Evolutionary conservation across 2,329 filamentous ascomycete genomes (phyloP).

Genomic region (Elsinoe australis): DNA sequence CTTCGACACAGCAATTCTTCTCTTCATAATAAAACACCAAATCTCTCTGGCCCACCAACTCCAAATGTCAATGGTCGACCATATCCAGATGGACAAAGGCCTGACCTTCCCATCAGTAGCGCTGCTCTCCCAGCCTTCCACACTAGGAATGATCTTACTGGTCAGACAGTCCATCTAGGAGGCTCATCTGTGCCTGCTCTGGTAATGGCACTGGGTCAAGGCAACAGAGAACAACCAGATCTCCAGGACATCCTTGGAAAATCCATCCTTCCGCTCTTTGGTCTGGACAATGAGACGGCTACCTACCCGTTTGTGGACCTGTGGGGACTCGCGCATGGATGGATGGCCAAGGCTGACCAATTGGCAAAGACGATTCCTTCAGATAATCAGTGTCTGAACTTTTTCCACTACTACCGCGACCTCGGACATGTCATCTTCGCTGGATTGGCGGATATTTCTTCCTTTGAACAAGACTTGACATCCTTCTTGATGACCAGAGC

Average conservation of each 20-base stretch:
- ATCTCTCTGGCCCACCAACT: constrained; percentile 20
- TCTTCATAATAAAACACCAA: background rate
- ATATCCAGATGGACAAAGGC: background rate
- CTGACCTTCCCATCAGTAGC: constrained; percentile 13
- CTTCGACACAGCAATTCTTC: constrained; percentile 22
- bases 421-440: constrained; percentile 54
- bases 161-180: constrained; percentile 55
- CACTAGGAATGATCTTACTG: constrained; percentile 51
- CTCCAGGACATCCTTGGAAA: constrained; percentile 53
- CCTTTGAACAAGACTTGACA: constrained; percentile 49
- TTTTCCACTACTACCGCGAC: constrained; percentile 52
- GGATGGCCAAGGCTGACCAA: constrained; percentile 49
- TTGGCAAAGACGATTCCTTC: constrained; percentile 52
- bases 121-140: constrained; percentile 50
- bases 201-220: constrained; percentile 44
- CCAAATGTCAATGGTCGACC: constrained; percentile 16
- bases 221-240: constrained; percentile 42
- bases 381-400: constrained; percentile 51
- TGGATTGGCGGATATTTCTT: constrained; percentile 49
- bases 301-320: constrained; percentile 60
- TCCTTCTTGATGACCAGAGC: constrained; percentile 47
- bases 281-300: constrained; percentile 56
- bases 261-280: constrained; percentile 54
- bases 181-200: constrained; percentile 56
- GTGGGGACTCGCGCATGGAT: constrained; percentile 54